Evolutionary conservation across 257 asterid genomes (phyloP).

Genomic region (Fraxinus pennsylvanica): DNA sequence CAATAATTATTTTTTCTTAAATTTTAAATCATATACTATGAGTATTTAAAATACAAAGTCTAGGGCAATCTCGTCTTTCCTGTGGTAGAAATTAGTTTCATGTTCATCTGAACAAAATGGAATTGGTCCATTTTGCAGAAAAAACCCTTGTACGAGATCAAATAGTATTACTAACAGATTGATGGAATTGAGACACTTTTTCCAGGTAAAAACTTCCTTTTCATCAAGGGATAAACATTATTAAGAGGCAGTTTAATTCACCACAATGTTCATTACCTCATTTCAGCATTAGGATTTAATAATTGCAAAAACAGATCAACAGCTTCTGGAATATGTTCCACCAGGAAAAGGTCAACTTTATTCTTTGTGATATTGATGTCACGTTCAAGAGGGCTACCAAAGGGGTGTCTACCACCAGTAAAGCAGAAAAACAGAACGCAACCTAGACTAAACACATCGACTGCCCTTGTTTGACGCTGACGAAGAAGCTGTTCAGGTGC

Average conservation of each 20-base stretch:
- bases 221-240: neutral
- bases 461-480: slow-evolving; percentile 94
- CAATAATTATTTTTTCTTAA: neutral
- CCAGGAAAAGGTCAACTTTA: slow-evolving; percentile 73
- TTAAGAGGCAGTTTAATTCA: slow-evolving; percentile 10
- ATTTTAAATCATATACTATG: neutral
- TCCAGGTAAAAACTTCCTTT: neutral
- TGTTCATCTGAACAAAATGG: neutral
- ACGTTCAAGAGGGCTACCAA: slow-evolving; percentile 80
- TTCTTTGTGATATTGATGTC: slow-evolving; percentile 75
- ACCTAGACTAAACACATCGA: slow-evolving; percentile 88
- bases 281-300: slow-evolving; percentile 63
- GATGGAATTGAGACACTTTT: neutral
- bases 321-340: slow-evolving; percentile 90
- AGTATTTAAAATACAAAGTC: neutral
- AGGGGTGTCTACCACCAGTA: slow-evolving; percentile 92
- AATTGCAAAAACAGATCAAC: slow-evolving; percentile 66
- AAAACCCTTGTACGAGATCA: neutral
- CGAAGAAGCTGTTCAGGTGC: slow-evolving; percentile 95
- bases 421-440: slow-evolving; percentile 82
- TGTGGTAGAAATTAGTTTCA: neutral
- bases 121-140: neutral
- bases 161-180: neutral
- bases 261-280: slow-evolving; percentile 49
- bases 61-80: neutral